Base-by-base conservation (phyloP, 2,329 filamentous ascomycete species). In the Xylaria polymorpha region DNA sequence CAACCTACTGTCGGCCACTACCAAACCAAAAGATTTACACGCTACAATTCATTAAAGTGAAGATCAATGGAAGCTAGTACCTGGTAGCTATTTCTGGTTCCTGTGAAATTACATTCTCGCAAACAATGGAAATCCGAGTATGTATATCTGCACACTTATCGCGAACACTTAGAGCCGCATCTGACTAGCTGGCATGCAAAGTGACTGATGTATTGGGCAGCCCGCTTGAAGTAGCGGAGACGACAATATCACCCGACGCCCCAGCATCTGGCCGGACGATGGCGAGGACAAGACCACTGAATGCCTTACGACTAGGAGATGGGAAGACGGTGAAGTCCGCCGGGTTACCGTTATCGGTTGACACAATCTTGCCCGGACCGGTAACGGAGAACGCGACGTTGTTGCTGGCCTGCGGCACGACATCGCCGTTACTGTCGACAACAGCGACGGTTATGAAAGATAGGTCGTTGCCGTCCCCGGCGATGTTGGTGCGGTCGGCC, bases 311-410 rank as follows among this genome's bases (percentile, higher is more conserved):
- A 41, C 75, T 76, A 8, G 71, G 69, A 3, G 79, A 81, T 0
- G 81, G 80, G 71, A 86, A 86, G 1, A 80, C 73, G 1, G 77
- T 80, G 72, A 84, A 77, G 66, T 86, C 83, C 1, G 81, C 76
- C 4, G 83, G 82, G 64, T 86, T 80, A 1, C 86, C 86, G 61
- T 87, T 87, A 60, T 87, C 85, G 0, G 85, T 87, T 0, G 83
- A 76, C 1, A 85, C 79, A 51, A 88, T 82, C 73, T 82, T 77
- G 0, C 81, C 86, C 0, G 80, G 79, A 0, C 83, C 84, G 0
- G 74, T 73, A 5, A 85, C 69, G 0, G 81, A 79, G 69, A 87
- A 87, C 0, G 77, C 80, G 48, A 87, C 79, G 15, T 70, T 71
- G 69, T 83, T 78, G 22, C 75, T 75, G 1, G 85, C 85, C 3